Conservation (phyloP, 2,329 filamentous ascomycete species). For the Venturia oleaginea region DNA sequence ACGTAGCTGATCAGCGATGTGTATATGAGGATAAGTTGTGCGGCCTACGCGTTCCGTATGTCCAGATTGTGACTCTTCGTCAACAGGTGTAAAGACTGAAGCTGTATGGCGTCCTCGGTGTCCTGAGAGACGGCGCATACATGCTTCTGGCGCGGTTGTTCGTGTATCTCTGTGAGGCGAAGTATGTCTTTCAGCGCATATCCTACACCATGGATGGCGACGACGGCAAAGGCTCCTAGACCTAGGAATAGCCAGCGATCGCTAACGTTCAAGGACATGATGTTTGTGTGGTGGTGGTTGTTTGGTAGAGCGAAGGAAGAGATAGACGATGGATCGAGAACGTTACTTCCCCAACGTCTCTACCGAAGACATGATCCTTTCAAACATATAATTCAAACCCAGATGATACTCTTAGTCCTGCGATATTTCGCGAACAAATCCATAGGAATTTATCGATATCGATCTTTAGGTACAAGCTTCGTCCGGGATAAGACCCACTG, state of each 20-base stretch:
- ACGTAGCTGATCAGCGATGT: neutral
- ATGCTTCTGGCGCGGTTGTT: constrained; percentile 52
- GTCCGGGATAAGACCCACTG: neutral
- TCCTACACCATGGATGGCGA: constrained; percentile 49
- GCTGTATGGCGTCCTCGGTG: constrained; percentile 54
- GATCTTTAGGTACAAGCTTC: neutral
- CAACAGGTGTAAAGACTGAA: constrained; percentile 32
- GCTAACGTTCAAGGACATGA: constrained; percentile 29
- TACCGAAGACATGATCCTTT: neutral
- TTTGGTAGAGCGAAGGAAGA: neutral
- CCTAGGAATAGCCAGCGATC: constrained; percentile 41
- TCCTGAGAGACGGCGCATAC: constrained; percentile 36
- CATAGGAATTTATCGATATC: neutral
- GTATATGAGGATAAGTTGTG: constrained; percentile 12
- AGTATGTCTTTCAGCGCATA: constrained; percentile 51
- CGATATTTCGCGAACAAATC: neutral
- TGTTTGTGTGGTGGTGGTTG: neutral
- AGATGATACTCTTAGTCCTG: too few relatives aligned
- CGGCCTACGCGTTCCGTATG: constrained; percentile 30
- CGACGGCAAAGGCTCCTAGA: constrained; percentile 47
- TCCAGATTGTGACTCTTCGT: constrained; percentile 33
- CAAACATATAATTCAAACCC: too few relatives aligned
- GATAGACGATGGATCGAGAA: too few relatives aligned
- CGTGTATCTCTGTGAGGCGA: constrained; percentile 57
- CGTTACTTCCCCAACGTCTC: neutral